phyloP scores from a whole-genome alignment of 495 filamentous ascomycete species.

The Lophiostoma macrostomum region DNA sequence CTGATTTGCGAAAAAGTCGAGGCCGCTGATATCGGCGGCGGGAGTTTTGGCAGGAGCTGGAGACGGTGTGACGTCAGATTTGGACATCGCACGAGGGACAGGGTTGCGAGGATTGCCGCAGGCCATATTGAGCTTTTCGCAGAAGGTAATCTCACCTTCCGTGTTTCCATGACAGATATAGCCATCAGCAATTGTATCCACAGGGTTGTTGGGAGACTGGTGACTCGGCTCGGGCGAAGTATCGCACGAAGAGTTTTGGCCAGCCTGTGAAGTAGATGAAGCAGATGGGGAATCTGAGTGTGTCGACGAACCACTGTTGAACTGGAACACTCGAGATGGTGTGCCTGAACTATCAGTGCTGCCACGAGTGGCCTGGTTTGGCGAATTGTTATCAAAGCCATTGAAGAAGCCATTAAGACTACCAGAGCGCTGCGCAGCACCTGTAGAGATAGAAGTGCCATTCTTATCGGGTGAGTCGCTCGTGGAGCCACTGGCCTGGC shows the following conservation, averaged over 20 bases:
- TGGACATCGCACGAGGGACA: constrained; percentile 49
- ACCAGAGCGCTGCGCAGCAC: constrained; percentile 29
- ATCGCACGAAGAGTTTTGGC: constrained; percentile 77
- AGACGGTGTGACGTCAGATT: constrained; percentile 37
- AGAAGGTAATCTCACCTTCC: constrained; percentile 62
- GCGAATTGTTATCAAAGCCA: constrained; percentile 10
- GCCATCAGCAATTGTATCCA: constrained; percentile 59
- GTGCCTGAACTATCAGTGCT: constrained; percentile 34
- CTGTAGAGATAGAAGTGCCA: not conserved
- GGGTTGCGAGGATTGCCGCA: constrained; percentile 70
- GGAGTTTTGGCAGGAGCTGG: constrained; percentile 36
- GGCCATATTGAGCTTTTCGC: constrained; percentile 67
- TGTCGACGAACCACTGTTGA: constrained; percentile 44
- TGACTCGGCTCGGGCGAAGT: constrained; percentile 69
- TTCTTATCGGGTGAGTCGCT: constrained; percentile 26
- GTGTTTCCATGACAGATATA: constrained; percentile 43
- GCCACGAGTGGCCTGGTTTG: constrained; percentile 9
- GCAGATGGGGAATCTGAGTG: constrained; percentile 56
- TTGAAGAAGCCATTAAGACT: constrained; percentile 43
- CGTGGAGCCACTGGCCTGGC: constrained; percentile 28
- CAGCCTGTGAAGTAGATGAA: constrained; percentile 55
- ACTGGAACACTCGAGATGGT: constrained; percentile 38
- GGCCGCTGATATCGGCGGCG: constrained; percentile 39
- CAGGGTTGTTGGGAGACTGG: constrained; percentile 52
- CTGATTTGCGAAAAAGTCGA: constrained; percentile 80